Conservation (phyloP, 305 asterid genomes). For the Fraxinus greggii region DNA sequence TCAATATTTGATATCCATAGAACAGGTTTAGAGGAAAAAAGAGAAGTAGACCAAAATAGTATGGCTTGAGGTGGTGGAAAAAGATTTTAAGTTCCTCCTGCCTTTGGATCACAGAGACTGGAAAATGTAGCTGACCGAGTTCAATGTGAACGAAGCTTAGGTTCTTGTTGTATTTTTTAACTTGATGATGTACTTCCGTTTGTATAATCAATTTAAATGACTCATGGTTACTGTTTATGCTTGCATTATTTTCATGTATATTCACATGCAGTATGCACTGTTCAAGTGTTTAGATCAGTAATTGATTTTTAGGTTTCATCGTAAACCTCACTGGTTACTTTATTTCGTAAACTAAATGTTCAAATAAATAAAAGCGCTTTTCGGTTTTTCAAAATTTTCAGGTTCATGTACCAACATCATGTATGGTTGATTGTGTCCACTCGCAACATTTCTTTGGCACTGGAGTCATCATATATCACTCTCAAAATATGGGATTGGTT, state of each 20-base stretch:
- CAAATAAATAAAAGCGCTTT: neutral
- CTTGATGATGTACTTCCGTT: neutral
- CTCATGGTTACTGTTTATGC: neutral
- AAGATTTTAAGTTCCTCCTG: neutral
- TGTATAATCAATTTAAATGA: neutral
- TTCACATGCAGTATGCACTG: neutral
- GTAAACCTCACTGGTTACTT: neutral
- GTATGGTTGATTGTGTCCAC: constrained; percentile 99
- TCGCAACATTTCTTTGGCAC: constrained; percentile 97
- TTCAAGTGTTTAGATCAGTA: neutral
- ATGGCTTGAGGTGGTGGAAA: neutral
- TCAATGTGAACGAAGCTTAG: neutral
- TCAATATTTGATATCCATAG: neutral
- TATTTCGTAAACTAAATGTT: neutral
- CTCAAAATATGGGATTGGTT: constrained; percentile 85
- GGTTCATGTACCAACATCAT: constrained; percentile 98
- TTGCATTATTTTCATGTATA: neutral
- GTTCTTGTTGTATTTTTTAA: neutral
- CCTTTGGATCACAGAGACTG: neutral
- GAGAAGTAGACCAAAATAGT: neutral
- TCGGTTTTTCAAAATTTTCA: constrained; percentile 34
- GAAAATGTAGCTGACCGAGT: neutral
- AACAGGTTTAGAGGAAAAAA: neutral
- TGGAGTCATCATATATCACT: constrained; percentile 87
- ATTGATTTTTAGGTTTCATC: neutral